Evolutionary conservation across 192 early-diverging fungal species (phyloP).

Genomic region (Obelidium mucronatum): DNA sequence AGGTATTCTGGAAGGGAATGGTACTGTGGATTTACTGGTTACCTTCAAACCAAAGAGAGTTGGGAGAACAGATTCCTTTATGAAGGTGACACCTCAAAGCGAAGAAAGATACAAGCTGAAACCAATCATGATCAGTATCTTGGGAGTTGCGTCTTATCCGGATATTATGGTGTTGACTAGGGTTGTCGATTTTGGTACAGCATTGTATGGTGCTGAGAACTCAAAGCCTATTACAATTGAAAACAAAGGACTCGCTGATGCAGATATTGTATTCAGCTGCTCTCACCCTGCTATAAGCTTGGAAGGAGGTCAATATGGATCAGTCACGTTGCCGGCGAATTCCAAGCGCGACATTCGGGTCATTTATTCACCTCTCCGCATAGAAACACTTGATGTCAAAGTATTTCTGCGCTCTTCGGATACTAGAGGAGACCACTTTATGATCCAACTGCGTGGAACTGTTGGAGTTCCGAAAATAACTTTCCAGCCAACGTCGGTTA

Average conservation of each 20-base stretch:
- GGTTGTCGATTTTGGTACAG: slow-evolving; percentile 63
- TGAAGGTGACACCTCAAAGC: slow-evolving; percentile 42
- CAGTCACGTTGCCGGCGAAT: slow-evolving; percentile 44
- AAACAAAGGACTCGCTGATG: slow-evolving; percentile 67
- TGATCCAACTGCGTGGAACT: slow-evolving; percentile 54
- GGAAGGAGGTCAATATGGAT: slow-evolving; percentile 37
- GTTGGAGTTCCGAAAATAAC: slow-evolving; percentile 65
- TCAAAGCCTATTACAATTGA: slow-evolving; percentile 49
- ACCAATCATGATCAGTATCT: slow-evolving; percentile 43
- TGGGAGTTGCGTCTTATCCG: slow-evolving; percentile 63
- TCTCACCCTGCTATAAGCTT: slow-evolving; percentile 56
- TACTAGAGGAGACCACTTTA: slow-evolving; percentile 61
- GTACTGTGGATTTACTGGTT: slow-evolving; percentile 50
- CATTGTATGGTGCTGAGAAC: slow-evolving; percentile 59
- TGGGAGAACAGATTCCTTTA: slow-evolving; percentile 42
- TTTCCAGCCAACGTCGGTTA: slow-evolving; percentile 46
- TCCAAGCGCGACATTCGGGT: slow-evolving; percentile 52
- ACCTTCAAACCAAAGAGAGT: slow-evolving; percentile 52
- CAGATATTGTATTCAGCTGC: slow-evolving; percentile 59
- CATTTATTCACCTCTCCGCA: slow-evolving; percentile 58
- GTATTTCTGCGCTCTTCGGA: slow-evolving; percentile 63
- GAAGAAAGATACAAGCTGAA: slow-evolving; percentile 43
- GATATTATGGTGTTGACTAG: slow-evolving; percentile 60
- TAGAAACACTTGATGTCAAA: slow-evolving; percentile 60
- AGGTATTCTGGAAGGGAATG: slow-evolving; percentile 61